These are phyloP conservation scores for Serendipita sp. DNA, from an alignment of 768 basidiomycete species.

Conservation along the genomic window DNA sequence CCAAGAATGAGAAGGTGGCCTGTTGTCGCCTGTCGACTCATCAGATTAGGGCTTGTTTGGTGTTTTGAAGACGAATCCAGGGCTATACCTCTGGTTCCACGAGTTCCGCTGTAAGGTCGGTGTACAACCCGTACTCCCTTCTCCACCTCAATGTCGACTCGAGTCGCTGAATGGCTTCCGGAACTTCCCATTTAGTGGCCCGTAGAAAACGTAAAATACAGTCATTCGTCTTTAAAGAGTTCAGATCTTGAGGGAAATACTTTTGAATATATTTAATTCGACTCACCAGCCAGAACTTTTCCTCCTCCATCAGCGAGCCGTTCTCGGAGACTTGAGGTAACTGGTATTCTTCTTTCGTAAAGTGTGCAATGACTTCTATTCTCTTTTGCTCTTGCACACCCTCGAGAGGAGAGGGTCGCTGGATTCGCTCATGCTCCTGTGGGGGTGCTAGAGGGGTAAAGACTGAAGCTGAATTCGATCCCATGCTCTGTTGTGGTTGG, in stretches of 20 bases:
- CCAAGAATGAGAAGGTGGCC: conserved; percentile 72
- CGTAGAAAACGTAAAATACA: conserved; percentile 57
- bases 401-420: conserved; percentile 8
- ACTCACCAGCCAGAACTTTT: conserved; percentile 63
- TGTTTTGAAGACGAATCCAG: conserved; percentile 4
- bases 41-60: no score
- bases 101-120: conserved; percentile 32
- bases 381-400: conserved; percentile 31
- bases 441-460: no score
- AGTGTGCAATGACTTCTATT: conserved; percentile 41
- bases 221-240: conserved; percentile 34
- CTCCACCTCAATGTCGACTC: conserved; percentile 67
- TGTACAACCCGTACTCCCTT: conserved; percentile 59
- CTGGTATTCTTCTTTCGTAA: conserved; percentile 33
- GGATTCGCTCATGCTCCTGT: no score
- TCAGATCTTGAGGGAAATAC: not conserved
- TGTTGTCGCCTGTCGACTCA: conserved; percentile 39
- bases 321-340: conserved; percentile 30
- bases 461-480: no score
- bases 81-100: conserved; percentile 59
- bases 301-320: conserved; percentile 38
- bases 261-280: not conserved
- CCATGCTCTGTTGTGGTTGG: no score
- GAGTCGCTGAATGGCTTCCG: conserved; percentile 40
- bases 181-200: conserved; percentile 54